Percentiles rank a stretch among this genome's conserved stretches.
Evolutionary conservation across 2,329 filamentous ascomycete genomes (phyloP).

Genomic region (Alternaria sp.): DNA sequence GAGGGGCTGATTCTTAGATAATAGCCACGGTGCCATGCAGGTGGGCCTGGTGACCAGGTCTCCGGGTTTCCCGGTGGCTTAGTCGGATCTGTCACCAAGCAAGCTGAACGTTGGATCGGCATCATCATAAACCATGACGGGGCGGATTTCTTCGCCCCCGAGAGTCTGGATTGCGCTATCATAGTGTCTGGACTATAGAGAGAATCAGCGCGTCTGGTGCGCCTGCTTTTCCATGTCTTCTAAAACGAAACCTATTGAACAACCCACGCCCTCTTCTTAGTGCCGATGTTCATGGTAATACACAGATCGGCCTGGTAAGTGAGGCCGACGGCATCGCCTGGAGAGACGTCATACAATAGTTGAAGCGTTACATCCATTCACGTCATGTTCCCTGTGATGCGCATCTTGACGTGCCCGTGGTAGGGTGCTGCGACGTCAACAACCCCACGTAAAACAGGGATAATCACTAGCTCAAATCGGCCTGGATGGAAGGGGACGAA

Average conservation of each 20-base stretch:
- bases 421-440: not conserved
- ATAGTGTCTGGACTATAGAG: not conserved
- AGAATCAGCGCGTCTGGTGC: not conserved
- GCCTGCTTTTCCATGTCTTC: not conserved
- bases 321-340: not conserved
- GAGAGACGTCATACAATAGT: not conserved
- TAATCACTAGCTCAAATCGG: not conserved
- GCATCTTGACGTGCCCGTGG: not conserved
- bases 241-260: too few species aligned
- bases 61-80: slow-evolving; percentile 1
- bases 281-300: not conserved
- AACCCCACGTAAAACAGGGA: slow-evolving; percentile 6
- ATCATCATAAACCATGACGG: not conserved
- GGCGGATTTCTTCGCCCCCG: not conserved
- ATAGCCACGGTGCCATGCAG: not conserved
- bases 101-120: slow-evolving; percentile 3
- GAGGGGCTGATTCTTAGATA: not conserved
- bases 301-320: not conserved
- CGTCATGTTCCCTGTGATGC: not conserved
- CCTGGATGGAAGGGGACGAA: not conserved
- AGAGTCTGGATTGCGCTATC: not conserved
- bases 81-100: slow-evolving; percentile 4
- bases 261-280: too few species aligned
- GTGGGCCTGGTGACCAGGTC: not conserved
- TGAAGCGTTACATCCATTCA: not conserved